Percentiles rank a stretch among this genome's conserved stretches.
These are phyloP conservation scores for Berkeleyomyces basicola DNA, from an alignment of 2,329 filamentous ascomycete species.

Conservation along the genomic window DNA sequence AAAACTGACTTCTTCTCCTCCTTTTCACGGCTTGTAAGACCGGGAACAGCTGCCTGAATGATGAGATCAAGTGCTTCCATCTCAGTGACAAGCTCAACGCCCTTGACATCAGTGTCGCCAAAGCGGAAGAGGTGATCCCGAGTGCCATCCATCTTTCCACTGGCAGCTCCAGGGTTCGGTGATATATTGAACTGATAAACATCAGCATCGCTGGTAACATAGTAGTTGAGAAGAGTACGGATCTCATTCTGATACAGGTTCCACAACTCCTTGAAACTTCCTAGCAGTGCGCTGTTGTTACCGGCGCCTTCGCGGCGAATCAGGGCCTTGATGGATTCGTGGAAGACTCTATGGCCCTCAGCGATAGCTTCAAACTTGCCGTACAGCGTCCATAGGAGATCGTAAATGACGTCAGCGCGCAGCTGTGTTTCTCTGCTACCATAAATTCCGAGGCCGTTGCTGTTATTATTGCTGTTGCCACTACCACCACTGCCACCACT, in stretches of 20 bases:
- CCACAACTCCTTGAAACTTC: constrained; percentile 93
- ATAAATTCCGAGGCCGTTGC: constrained; percentile 43
- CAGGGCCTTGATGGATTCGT: constrained; percentile 80
- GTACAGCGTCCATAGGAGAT: constrained; percentile 81
- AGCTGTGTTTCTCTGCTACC: constrained; percentile 57
- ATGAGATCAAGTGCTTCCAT: constrained; percentile 83
- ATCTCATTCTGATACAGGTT: constrained; percentile 98
- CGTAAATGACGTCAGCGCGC: constrained; percentile 71
- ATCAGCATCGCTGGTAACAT: constrained; percentile 81
- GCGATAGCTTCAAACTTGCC: constrained; percentile 96
- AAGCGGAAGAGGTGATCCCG: constrained; percentile 67
- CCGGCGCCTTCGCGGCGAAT: constrained; percentile 60
- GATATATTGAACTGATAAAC: constrained; percentile 46
- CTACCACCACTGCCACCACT: constrained; percentile 24
- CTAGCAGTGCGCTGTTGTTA: constrained; percentile 50
- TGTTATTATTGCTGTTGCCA: constrained; percentile 20
- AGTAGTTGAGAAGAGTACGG: constrained; percentile 81
- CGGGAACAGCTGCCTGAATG: constrained; percentile 79
- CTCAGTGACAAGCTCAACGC: constrained; percentile 62
- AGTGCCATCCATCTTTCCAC: constrained; percentile 24
- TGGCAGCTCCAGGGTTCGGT: constrained; percentile 29
- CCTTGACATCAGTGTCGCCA: constrained; percentile 67
- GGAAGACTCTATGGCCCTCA: constrained; percentile 83
- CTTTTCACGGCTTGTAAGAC: constrained; percentile 61
- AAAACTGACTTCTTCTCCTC: constrained; percentile 28